phyloP scores from a whole-genome alignment of 306 rosid species.

The Mimosa pudica region DNA sequence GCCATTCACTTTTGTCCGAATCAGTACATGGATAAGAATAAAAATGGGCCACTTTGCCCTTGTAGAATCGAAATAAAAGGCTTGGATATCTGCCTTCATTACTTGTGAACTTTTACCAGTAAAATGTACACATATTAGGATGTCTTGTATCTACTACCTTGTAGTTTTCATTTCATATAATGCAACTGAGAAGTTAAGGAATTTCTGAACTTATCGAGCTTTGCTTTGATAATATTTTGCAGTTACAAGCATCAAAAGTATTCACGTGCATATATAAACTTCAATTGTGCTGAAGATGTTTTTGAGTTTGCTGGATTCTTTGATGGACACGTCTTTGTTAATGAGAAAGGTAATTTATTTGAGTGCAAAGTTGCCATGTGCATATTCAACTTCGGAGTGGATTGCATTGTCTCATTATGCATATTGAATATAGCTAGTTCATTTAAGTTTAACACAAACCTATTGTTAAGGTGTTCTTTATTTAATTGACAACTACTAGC shows the following conservation, averaged over 20 bases:
- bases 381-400: constrained; percentile 8
- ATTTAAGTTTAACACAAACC: not conserved
- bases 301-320: constrained; percentile 81
- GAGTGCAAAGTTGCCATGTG: not conserved
- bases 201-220: constrained; percentile 29
- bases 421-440: not conserved
- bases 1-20: not conserved
- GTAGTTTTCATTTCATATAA: not conserved
- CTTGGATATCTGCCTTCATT: not conserved
- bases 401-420: constrained; percentile 2
- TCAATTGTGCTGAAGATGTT: constrained; percentile 73
- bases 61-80: not conserved
- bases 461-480: not conserved
- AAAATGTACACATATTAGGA: not conserved
- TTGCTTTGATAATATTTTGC: constrained; percentile 45
- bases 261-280: constrained; percentile 85
- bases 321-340: constrained; percentile 87
- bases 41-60: not conserved
- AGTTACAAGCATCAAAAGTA: constrained; percentile 75
- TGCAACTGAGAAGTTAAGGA: not conserved
- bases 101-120: not conserved
- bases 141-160: not conserved
- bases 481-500: constrained; percentile 16
- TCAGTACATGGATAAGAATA: not conserved
- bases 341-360: constrained; percentile 73